phyloP scores from a whole-genome alignment of 805 yeast genomes.

The Metschnikowia reukaufii region DNA sequence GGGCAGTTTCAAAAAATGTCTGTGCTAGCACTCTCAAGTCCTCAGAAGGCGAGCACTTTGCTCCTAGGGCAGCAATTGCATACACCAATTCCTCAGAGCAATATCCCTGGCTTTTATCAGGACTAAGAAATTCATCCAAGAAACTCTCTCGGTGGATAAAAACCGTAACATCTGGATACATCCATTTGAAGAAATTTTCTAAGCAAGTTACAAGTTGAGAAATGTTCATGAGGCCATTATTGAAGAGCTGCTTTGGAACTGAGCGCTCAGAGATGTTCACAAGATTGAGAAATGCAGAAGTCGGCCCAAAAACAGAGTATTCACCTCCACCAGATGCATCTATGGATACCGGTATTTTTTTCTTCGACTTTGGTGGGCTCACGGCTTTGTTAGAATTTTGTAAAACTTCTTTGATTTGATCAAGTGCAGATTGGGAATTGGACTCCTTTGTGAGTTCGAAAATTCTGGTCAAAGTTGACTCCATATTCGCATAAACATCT shows the following conservation, averaged over 20 bases:
- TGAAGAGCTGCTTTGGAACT: conserved; percentile 7
- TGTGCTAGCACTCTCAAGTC: conserved; percentile 13
- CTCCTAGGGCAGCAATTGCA: conserved; percentile 23
- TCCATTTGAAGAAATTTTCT: conserved; percentile 19
- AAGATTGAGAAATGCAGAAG: conserved; percentile 20
- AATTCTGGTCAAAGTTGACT: conserved; percentile 10
- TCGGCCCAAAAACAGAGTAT: conserved; percentile 21
- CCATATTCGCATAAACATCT: conserved; percentile 7
- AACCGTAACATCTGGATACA: conserved; percentile 21
- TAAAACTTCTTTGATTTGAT: conserved; percentile 4
- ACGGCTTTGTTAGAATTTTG: not conserved
- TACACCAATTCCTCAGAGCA: conserved; percentile 21
- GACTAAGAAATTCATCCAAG: conserved; percentile 19
- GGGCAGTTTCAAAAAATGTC: conserved; percentile 18
- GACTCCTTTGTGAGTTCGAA: conserved; percentile 7
- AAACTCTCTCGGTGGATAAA: conserved; percentile 23
- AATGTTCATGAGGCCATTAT: conserved; percentile 10
- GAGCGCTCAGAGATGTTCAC: conserved; percentile 12
- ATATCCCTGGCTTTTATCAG: conserved; percentile 13
- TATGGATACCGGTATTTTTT: conserved; percentile 18
- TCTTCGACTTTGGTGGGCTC: conserved; percentile 4
- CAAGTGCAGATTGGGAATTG: conserved; percentile 1
- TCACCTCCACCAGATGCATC: conserved; percentile 19
- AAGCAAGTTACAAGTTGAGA: conserved; percentile 15
- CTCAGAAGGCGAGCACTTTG: conserved; percentile 16